Conservation (phyloP, 768 basidiomycete species). For the Dioszegia hungarica region DNA sequence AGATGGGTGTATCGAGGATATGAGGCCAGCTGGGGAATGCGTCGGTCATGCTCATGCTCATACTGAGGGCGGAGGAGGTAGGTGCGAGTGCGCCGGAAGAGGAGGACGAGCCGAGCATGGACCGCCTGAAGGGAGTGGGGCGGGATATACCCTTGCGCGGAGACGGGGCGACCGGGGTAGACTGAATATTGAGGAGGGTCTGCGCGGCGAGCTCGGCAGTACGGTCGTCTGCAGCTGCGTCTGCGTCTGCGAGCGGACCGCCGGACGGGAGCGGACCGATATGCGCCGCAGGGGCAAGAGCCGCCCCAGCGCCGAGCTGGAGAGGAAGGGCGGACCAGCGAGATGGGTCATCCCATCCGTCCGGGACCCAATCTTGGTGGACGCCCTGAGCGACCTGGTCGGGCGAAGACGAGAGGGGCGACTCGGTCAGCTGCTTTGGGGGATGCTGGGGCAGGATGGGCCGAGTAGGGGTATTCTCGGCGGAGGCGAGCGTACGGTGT, state of each 20-base stretch:
- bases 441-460: background rate
- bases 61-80: background rate
- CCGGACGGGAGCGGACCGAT: too few species aligned
- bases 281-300: too few species aligned
- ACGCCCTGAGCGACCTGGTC: background rate
- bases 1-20: conserved; percentile 2
- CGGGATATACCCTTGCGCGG: background rate
- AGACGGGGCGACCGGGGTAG: conserved; percentile 4
- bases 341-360: background rate
- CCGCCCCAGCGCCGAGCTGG: too few species aligned
- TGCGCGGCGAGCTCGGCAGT: conserved; percentile 8
- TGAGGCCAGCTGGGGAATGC: background rate
- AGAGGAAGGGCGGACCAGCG: too few species aligned
- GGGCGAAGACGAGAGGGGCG: conserved; percentile 3
- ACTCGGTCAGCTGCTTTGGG: background rate
- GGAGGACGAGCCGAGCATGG: conserved; percentile 2
- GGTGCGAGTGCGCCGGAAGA: background rate
- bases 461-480: background rate
- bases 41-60: background rate
- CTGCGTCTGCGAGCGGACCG: too few species aligned
- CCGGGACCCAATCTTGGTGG: conserved; percentile 2
- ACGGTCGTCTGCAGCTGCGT: too few species aligned
- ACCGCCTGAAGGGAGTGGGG: background rate
- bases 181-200: conserved; percentile 18
- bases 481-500: too few species aligned